A percentile compares a stretch with the other conserved stretches of the same genome.
Conservation (phyloP, 148 eudicot genomes). For the Cornus florida region DNA sequence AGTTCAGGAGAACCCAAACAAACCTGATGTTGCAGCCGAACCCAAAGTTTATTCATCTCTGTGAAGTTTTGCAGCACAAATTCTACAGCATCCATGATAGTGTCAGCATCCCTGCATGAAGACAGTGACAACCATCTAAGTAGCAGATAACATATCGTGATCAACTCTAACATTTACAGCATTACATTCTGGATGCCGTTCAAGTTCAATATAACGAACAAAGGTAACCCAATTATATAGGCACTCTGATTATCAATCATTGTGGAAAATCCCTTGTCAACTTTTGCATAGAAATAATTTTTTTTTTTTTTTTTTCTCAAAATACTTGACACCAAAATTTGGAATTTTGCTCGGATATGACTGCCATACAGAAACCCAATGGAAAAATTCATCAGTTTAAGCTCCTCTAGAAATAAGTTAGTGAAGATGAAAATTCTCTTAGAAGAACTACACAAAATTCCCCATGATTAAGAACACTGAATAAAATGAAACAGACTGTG, state of each 20-base stretch:
- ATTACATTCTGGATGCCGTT: background rate
- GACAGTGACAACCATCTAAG: conserved; percentile 7
- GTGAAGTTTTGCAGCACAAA: conserved; percentile 95
- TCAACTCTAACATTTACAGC: background rate
- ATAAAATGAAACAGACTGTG: no score
- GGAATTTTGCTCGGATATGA: background rate
- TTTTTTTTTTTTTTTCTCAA: background rate
- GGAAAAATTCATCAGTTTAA: background rate
- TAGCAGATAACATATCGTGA: background rate
- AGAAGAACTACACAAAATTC: background rate
- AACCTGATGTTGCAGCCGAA: conserved; percentile 96
- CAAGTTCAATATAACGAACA: background rate
- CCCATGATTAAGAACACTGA: background rate
- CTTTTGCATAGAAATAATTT: background rate
- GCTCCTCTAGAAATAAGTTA: background rate
- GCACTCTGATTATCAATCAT: background rate
- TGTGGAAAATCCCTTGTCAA: conserved; percentile 7
- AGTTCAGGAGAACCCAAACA: conserved; percentile 26
- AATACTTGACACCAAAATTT: background rate
- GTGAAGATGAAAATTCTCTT: background rate
- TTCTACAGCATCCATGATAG: conserved; percentile 94
- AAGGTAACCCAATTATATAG: background rate
- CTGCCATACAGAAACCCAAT: background rate
- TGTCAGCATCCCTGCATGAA: conserved; percentile 72
- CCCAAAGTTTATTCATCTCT: conserved; percentile 99